These are phyloP conservation scores for Rhynchospora pubera DNA, from an alignment of 176 grass and related monocot genomes.

Conservation along the genomic window DNA sequence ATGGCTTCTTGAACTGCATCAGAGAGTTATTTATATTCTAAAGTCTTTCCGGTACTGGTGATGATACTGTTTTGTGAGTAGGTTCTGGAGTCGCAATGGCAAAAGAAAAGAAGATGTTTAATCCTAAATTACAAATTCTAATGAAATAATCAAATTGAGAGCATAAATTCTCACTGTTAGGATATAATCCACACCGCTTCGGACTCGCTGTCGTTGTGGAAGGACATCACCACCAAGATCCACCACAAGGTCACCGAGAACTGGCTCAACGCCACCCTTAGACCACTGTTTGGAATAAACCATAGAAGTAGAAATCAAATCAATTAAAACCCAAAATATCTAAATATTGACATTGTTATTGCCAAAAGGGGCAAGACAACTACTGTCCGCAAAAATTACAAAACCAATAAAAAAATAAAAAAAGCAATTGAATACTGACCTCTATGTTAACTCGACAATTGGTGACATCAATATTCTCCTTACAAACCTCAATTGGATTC, in stretches of 20 bases:
- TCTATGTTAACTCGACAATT: conserved; percentile 63
- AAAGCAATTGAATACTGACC: conserved; percentile 25
- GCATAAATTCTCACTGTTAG: too few relatives aligned
- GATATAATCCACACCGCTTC: too few relatives aligned
- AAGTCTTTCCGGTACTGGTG: too few relatives aligned
- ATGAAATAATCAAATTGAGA: too few relatives aligned
- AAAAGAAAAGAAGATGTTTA: too few relatives aligned
- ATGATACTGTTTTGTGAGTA: too few relatives aligned
- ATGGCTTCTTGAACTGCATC: too few relatives aligned
- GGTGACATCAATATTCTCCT: conserved; percentile 70
- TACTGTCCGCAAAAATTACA: not conserved
- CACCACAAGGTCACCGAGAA: conserved; percentile 99
- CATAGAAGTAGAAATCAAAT: not conserved
- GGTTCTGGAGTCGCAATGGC: too few relatives aligned
- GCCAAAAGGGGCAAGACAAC: not conserved
- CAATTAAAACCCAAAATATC: not conserved
- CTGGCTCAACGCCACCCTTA: conserved; percentile 89
- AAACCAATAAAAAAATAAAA: not conserved
- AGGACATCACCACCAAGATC: conserved; percentile 95
- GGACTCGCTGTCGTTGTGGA: too few relatives aligned
- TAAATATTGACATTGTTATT: not conserved
- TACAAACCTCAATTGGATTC: conserved; percentile 58
- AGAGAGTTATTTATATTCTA: too few relatives aligned
- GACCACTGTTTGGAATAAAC: conserved; percentile 52
- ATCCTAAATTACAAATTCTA: too few relatives aligned